phyloP scores from a whole-genome alignment of 257 asterid species.

The Nicotiana paniculata region DNA sequence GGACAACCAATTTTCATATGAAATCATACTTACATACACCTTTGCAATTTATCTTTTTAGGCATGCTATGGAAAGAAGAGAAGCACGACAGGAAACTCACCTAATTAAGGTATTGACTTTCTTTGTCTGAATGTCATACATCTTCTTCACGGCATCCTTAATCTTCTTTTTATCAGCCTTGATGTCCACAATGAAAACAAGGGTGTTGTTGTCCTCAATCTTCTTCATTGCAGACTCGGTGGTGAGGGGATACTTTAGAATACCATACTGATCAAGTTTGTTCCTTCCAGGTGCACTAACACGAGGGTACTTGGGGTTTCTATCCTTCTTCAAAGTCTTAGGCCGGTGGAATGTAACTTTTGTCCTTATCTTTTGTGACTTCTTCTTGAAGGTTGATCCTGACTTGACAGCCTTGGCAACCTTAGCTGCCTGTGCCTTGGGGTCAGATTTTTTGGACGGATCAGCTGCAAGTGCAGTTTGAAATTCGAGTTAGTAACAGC shows the following conservation, averaged over 20 bases:
- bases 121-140: conserved; percentile 55
- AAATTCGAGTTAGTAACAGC: not conserved
- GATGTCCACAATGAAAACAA: conserved; percentile 49
- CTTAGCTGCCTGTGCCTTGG: conserved; percentile 46
- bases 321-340: conserved; percentile 45
- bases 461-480: not conserved
- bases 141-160: conserved; percentile 49
- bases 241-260: conserved; percentile 45
- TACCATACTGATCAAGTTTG: conserved; percentile 40
- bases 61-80: not conserved
- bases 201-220: conserved; percentile 54
- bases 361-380: conserved; percentile 45
- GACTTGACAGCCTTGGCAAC: conserved; percentile 51
- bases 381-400: conserved; percentile 37
- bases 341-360: conserved; percentile 54
- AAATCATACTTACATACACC: not conserved
- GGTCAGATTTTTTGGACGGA: conserved; percentile 11
- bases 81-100: conserved; percentile 9
- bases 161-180: conserved; percentile 55
- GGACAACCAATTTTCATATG: not conserved
- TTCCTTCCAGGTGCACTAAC: conserved; percentile 52
- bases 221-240: conserved; percentile 59
- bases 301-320: conserved; percentile 52
- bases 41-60: not conserved
- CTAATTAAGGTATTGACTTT: conserved; percentile 56